Evolutionary conservation across 805 yeast genomes (phyloP).

Genomic region (Vanderwaltozyma polyspora): DNA sequence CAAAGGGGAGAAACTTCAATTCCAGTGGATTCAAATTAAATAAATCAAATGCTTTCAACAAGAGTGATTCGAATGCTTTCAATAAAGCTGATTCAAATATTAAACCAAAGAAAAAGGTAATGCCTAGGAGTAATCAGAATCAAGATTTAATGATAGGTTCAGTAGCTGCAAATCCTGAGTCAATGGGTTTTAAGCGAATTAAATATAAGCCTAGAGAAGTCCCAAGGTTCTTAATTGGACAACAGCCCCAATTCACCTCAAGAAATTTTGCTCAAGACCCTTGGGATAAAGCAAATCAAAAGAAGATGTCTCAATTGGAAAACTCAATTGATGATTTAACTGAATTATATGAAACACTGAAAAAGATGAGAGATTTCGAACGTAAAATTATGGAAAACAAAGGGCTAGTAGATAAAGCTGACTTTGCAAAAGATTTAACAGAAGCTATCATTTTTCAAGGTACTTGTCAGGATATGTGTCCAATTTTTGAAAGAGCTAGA

Average conservation of each 20-base stretch:
- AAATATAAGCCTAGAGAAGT: slow-evolving; percentile 18
- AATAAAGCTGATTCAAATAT: too few relatives aligned
- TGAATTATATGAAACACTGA: slow-evolving; percentile 64
- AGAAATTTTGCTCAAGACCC: slow-evolving; percentile 29
- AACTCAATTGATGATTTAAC: slow-evolving; percentile 46
- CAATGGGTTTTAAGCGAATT: slow-evolving; percentile 12
- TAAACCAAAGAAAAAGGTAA: slow-evolving; percentile 1
- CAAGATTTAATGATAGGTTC: slow-evolving; percentile 13
- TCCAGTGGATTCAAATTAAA: too few relatives aligned
- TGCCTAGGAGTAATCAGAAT: neutral
- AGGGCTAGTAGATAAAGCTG: slow-evolving; percentile 82
- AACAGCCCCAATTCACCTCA: slow-evolving; percentile 28
- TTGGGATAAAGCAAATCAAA: slow-evolving; percentile 76
- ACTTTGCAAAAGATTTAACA: slow-evolving; percentile 65
- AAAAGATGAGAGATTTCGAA: slow-evolving; percentile 62
- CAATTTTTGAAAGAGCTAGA: slow-evolving; percentile 80
- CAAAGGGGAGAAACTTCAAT: too few relatives aligned
- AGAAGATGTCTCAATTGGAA: slow-evolving; percentile 44
- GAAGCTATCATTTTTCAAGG: slow-evolving; percentile 87
- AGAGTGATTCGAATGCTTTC: too few relatives aligned
- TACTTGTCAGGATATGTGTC: slow-evolving; percentile 90
- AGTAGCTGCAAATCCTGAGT: slow-evolving; percentile 13
- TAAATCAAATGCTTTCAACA: too few relatives aligned
- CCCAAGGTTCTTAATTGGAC: slow-evolving; percentile 30
- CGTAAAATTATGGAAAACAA: slow-evolving; percentile 65